A percentile compares a stretch with the other conserved stretches of the same genome.
phyloP scores from a whole-genome alignment of 140 eudicot species.

The Anethum foeniculum region DNA sequence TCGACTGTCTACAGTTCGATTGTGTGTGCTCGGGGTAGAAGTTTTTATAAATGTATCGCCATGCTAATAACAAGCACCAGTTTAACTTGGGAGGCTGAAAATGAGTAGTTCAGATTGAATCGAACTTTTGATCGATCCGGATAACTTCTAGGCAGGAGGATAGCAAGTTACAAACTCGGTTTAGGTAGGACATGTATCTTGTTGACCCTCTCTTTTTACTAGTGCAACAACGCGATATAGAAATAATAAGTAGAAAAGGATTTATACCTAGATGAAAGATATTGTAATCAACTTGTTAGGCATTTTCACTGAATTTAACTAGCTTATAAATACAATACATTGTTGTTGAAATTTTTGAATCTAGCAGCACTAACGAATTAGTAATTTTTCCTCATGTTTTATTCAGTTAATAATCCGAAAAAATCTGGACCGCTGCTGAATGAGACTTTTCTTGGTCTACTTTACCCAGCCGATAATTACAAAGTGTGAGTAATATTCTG shows the following conservation, averaged over 20 bases:
- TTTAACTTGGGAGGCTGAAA: too few relatives aligned
- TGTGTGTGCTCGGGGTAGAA: too few relatives aligned
- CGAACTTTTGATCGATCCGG: too few relatives aligned
- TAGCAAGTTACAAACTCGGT: too few relatives aligned
- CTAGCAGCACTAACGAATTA: neutral
- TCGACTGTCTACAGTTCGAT: too few relatives aligned
- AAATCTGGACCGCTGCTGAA: slow-evolving; percentile 89
- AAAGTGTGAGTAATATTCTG: slow-evolving; percentile 62
- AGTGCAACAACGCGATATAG: neutral
- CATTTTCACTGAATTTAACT: neutral
- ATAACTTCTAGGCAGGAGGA: too few relatives aligned
- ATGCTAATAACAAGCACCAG: too few relatives aligned
- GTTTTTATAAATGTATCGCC: too few relatives aligned
- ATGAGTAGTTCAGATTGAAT: too few relatives aligned
- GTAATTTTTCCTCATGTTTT: neutral
- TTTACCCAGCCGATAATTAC: slow-evolving; percentile 91
- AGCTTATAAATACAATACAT: neutral
- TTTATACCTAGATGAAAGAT: neutral
- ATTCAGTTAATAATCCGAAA: slow-evolving; percentile 93
- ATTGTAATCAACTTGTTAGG: neutral
- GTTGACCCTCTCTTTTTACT: neutral
- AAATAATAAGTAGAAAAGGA: neutral
- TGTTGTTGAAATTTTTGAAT: neutral
- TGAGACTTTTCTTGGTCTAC: slow-evolving; percentile 94
- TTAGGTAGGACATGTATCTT: neutral